Evolutionary conservation across 768 basidiomycete genomes (phyloP).

Genomic region (Leccinum variicolor): DNA sequence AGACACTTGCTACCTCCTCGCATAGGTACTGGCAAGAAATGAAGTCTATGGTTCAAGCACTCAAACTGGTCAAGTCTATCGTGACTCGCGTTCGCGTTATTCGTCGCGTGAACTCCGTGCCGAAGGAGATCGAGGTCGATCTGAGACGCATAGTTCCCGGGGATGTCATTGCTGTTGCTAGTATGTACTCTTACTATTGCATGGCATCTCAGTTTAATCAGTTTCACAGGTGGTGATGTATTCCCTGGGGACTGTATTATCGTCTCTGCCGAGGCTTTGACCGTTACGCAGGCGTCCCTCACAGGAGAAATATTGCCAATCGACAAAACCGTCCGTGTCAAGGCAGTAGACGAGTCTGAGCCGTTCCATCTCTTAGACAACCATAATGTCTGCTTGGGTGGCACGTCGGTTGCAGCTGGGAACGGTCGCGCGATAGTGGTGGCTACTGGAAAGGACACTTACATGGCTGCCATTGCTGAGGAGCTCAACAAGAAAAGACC

Average conservation of each 20-base stretch:
- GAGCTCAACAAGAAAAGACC: slow-evolving; percentile 32
- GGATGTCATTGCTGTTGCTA: slow-evolving; percentile 30
- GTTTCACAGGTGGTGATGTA: slow-evolving; percentile 29
- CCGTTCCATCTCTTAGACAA: slow-evolving; percentile 31
- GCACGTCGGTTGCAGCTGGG: slow-evolving; percentile 33
- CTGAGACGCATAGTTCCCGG: slow-evolving; percentile 31
- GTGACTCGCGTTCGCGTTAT: slow-evolving; percentile 32
- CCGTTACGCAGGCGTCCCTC: slow-evolving; percentile 35
- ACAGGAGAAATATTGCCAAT: slow-evolving; percentile 36
- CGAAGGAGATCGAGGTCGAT: slow-evolving; percentile 30
- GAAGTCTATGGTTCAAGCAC: slow-evolving; percentile 34
- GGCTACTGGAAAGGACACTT: slow-evolving; percentile 31
- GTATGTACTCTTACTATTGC: slow-evolving; percentile 10
- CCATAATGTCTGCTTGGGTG: slow-evolving; percentile 32
- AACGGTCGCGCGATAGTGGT: slow-evolving; percentile 31
- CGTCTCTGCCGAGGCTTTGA: slow-evolving; percentile 32
- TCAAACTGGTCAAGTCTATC: slow-evolving; percentile 32
- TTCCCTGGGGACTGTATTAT: slow-evolving; percentile 35
- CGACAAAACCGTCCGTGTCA: slow-evolving; percentile 25
- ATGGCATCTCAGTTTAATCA: neutral
- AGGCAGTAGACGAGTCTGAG: slow-evolving; percentile 12
- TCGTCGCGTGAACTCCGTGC: slow-evolving; percentile 19
- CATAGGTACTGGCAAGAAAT: slow-evolving; percentile 33
- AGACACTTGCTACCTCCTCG: neutral
- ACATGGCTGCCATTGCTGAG: slow-evolving; percentile 34